Conservation (phyloP, 352 stramenopile species). For the Phytopythium montanum region DNA sequence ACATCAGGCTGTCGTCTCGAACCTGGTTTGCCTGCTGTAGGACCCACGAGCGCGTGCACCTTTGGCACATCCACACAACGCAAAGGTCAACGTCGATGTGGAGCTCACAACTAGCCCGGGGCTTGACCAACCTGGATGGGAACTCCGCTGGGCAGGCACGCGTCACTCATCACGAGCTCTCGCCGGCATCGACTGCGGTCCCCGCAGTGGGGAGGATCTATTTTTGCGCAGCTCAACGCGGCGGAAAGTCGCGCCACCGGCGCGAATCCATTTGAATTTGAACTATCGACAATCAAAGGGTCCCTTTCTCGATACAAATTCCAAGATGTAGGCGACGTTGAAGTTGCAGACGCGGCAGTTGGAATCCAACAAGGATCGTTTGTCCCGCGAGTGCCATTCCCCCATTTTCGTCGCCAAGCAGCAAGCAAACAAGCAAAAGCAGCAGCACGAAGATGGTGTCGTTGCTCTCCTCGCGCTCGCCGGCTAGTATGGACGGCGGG, state of each 20-base stretch:
- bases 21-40: constrained; percentile 20
- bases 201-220: no score
- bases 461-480: background rate
- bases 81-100: background rate
- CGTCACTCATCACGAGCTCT: background rate
- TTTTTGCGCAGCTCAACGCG: no score
- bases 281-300: no score
- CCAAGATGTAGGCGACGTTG: no score
- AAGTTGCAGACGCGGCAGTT: no score
- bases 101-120: background rate
- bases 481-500: background rate
- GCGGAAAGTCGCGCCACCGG: no score
- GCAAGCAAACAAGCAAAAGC: no score
- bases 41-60: constrained; percentile 25
- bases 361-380: no score
- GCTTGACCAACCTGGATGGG: constrained; percentile 5
- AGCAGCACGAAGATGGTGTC: background rate
- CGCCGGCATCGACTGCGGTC: background rate
- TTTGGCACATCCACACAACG: constrained; percentile 2
- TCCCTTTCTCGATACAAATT: no score
- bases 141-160: constrained; percentile 2
- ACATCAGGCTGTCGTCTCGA: background rate
- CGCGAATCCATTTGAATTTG: no score
- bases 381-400: no score
- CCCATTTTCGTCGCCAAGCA: background rate